phyloP scores from a whole-genome alignment of 2,329 filamentous ascomycete genomes.

The Verticillium albo-atrum region DNA sequence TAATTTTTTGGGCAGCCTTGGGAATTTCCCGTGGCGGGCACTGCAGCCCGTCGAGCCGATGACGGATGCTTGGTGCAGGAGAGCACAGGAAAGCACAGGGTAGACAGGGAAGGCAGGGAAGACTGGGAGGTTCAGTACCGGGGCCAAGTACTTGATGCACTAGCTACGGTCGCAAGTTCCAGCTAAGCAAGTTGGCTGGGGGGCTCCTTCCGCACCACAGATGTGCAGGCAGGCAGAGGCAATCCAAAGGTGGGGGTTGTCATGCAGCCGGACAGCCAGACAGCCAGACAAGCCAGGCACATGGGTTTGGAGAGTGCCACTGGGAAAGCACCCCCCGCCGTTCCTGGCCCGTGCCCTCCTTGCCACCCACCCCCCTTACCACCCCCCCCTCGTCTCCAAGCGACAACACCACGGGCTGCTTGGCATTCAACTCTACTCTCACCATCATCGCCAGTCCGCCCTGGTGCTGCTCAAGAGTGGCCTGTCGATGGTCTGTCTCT shows the following conservation, averaged over 20 bases:
- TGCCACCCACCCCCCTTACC: neutral
- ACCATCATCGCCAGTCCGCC: neutral
- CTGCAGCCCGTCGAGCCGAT: neutral
- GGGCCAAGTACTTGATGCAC: neutral
- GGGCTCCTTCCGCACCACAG: neutral
- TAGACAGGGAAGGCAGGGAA: neutral
- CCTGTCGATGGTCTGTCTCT: neutral
- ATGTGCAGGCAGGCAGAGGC: neutral
- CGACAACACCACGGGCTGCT: neutral
- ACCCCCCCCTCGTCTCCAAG: neutral
- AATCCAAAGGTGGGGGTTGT: neutral
- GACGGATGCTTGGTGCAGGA: conserved; percentile 1
- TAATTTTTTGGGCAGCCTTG: neutral
- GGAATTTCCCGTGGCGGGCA: neutral
- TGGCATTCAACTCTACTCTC: neutral
- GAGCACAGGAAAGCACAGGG: neutral
- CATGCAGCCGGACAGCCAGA: neutral
- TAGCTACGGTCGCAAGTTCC: neutral
- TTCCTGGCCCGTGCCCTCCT: neutral
- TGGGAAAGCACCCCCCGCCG: neutral
- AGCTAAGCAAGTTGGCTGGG: neutral
- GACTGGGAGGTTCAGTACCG: neutral
- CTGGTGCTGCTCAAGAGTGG: neutral
- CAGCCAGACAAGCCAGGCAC: neutral
- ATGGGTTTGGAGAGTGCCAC: neutral